Base-by-base conservation (phyloP, 2,329 filamentous ascomycete genomes). In the Nigrospora oryzae region DNA sequence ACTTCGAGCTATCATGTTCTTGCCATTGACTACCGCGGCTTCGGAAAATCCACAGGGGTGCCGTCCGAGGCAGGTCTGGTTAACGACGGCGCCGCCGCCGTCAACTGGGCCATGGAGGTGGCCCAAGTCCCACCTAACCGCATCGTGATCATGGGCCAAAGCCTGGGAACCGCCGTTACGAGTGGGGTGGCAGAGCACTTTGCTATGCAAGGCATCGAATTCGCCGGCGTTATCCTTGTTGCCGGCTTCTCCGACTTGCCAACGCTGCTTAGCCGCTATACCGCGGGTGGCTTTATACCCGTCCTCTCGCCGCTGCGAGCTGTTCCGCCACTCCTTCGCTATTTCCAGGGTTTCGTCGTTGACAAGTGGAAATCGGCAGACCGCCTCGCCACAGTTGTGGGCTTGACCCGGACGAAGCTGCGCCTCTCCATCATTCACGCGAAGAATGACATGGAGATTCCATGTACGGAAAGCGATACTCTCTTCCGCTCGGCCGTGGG, bases 401-500 rank as follows among this genome's bases (percentile, higher is more conserved):
- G 62, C 35, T 40, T 44, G 36, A 58, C 60, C 43, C 66, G 71
- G 47, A 55, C 44, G 7, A 52, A 59, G 16, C 75, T 77, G 49
- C 60, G 70, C 36, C 59, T 75, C 39, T 69, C 66, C 1, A 55
- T 77, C 3, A 68, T 76, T 14, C 73, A 75, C 50, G 69, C 71
- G 3, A 64, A 77, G 47, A 71, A 77, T 42, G 73, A 77, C 51
- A 68, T 70, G 47, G 88, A 95, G 54, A 95, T 97, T 48, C 82
- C 86, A 0, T 91, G 80, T 67, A 74, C 68, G 1, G 82, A 89
- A 56, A 80, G 81, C 37, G 75, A 83, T 53, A 71, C 69, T 51
- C 64, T 87, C 2, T 88, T 86, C 58, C 67, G 67, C 30, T 71
- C 75, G 1, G 77, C 81, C 0, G 76, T 76, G 2, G 73, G 71